phyloP scores from a whole-genome alignment of 345 rosid genomes.

The Crucihimalaya himalaica region DNA sequence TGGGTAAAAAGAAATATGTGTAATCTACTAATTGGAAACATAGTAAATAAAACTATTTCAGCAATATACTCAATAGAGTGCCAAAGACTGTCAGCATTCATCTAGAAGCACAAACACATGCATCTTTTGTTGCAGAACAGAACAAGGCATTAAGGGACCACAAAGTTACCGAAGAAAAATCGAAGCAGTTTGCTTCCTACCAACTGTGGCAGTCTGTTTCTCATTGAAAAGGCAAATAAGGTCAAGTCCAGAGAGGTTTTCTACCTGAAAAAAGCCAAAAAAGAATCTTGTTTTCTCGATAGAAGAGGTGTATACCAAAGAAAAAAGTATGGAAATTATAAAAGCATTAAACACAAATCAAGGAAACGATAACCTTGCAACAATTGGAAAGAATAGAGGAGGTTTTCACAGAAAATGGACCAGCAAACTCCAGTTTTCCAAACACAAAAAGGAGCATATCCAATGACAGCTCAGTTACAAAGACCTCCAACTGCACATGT shows the following conservation, averaged over 20 bases:
- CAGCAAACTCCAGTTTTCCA: slow-evolving; percentile 82
- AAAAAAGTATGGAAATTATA: not conserved
- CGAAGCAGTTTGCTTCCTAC: slow-evolving; percentile 67
- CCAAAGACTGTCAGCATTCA: slow-evolving; percentile 15
- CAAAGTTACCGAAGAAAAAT: slow-evolving; percentile 65
- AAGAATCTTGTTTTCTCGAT: slow-evolving; percentile 1
- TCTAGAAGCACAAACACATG: slow-evolving; percentile 12
- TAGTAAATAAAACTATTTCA: not conserved
- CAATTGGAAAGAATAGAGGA: slow-evolving; percentile 66
- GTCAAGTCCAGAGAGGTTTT: slow-evolving; percentile 73
- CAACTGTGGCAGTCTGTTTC: slow-evolving; percentile 58
- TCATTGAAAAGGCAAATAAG: slow-evolving; percentile 62
- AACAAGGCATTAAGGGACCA: slow-evolving; percentile 21
- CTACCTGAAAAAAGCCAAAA: slow-evolving; percentile 56
- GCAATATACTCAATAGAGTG: slow-evolving; percentile 16
- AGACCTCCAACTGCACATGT: slow-evolving; percentile 66
- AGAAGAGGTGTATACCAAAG: slow-evolving; percentile 5
- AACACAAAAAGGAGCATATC: slow-evolving; percentile 77
- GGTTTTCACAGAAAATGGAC: slow-evolving; percentile 79
- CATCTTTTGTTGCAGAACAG: slow-evolving; percentile 16
- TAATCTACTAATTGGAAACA: slow-evolving; percentile 9
- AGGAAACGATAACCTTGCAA: slow-evolving; percentile 66
- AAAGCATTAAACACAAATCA: slow-evolving; percentile 17
- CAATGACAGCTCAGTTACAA: slow-evolving; percentile 73
- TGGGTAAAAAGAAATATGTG: slow-evolving; percentile 14